Percentiles rank a stretch among this genome's conserved stretches.
phyloP scores from a whole-genome alignment of 139 green algal genomes.

The Desmodesmus armatus region DNA sequence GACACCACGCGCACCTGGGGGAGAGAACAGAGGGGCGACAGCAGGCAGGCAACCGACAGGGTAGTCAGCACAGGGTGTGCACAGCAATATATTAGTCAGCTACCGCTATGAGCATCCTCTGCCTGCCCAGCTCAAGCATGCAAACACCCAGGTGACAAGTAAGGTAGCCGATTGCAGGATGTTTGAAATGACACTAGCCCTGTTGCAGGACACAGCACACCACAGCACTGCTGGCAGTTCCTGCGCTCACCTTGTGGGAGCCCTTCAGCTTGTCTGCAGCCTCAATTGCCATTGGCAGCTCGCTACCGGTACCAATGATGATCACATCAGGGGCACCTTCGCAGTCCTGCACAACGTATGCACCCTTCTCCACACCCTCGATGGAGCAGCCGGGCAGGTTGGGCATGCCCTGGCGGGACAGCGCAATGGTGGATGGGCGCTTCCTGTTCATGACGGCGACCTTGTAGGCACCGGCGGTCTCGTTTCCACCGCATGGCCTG shows the following conservation, averaged over 20 bases:
- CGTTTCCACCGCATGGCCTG: conserved; percentile 94
- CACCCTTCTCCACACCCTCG: conserved; percentile 90
- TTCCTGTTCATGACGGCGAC: conserved; percentile 80
- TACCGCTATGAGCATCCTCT: background rate
- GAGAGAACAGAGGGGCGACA: background rate
- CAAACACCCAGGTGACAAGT: background rate
- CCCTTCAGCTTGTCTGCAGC: conserved; percentile 82
- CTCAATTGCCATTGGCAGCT: conserved; percentile 91
- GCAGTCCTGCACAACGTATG: conserved; percentile 85
- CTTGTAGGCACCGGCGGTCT: conserved; percentile 97
- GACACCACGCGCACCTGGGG: conserved; percentile 89
- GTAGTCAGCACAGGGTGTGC: background rate
- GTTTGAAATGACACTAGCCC: no score
- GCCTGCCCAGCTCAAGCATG: background rate
- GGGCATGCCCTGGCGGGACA: conserved; percentile 97
- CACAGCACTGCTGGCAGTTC: background rate
- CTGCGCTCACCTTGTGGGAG: conserved; percentile 80
- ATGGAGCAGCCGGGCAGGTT: conserved; percentile 87
- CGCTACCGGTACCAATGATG: conserved; percentile 95
- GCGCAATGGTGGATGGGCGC: conserved; percentile 89
- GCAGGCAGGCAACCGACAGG: no score
- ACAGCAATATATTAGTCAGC: background rate
- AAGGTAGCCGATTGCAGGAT: background rate
- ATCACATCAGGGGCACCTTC: conserved; percentile 90
- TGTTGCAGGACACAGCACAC: background rate